These are phyloP conservation scores for Diospyros kaki DNA, from an alignment of 148 eudicot species.

Conservation along the genomic window DNA sequence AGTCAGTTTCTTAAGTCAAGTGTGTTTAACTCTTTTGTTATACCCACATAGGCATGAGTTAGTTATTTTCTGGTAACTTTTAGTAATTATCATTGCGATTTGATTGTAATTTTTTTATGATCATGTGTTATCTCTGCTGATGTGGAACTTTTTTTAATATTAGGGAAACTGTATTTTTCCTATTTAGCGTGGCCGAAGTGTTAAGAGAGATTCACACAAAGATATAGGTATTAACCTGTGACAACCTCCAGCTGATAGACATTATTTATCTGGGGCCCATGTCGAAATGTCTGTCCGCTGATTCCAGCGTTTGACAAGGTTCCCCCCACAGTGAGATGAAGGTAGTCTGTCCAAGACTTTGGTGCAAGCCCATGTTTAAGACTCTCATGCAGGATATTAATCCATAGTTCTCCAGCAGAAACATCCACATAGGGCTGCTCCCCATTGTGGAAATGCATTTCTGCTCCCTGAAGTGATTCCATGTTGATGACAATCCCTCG, in stretches of 20 bases:
- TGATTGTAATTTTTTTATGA: no score
- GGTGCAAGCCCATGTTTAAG: conserved; percentile 77
- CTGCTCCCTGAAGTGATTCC: conserved; percentile 61
- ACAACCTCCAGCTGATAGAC: conserved; percentile 79
- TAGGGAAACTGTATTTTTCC: no score
- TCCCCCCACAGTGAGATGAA: conserved; percentile 90
- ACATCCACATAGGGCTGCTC: conserved; percentile 72
- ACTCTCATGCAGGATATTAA: conserved; percentile 73
- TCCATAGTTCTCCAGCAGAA: conserved; percentile 85
- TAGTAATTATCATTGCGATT: no score
- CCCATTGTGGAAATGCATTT: conserved; percentile 53
- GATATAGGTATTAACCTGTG: conserved; percentile 49
- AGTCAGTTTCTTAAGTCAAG: no score
- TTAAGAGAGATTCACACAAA: not conserved
- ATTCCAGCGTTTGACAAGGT: conserved; percentile 93
- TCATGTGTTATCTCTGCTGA: no score
- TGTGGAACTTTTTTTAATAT: no score
- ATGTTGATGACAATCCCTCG: conserved; percentile 74
- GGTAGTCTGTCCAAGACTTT: conserved; percentile 95
- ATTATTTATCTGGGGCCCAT: conserved; percentile 91
- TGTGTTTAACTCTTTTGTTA: no score
- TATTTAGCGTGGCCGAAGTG: no score
- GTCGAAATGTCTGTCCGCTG: conserved; percentile 88
- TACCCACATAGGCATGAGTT: no score
- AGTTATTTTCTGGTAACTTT: no score